Base-by-base conservation (phyloP, 1,284 basidiomycete species). In the Lentinula novae-zelandiae region DNA sequence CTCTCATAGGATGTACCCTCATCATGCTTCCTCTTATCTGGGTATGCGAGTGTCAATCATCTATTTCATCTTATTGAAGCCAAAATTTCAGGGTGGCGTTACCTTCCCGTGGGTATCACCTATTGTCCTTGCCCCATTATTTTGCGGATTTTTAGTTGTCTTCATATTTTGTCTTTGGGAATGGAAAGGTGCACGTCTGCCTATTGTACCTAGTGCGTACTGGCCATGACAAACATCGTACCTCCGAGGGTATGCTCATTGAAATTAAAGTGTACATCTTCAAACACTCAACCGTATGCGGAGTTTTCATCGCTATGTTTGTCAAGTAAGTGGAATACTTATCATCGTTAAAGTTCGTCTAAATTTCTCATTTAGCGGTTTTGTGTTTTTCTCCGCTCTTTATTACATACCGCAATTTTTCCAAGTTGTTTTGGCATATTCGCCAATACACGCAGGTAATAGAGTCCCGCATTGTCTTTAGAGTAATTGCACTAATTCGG, bases 341-440 rank as follows among this genome's bases (percentile, higher is more conserved):
- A 49, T 17, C 34, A 66, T 46, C 44, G 58, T 33, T 51, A n/a
- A 61, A 8, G 10, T 31, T 34, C 38, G 17, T 36, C 46, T 13
- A 31, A 84, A 40, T 34, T n/a, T 34, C 6, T 65, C 13, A 31
- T 62, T 15, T 38, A 82, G 81, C 54, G 80, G 84, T 9, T 82
- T 85, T 65, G 77, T 85, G 6, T 85, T 86, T 71, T 86, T 81
- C 70, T 83, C 81, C 2, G 77, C 82, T 1, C 65, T 86, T 9
- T 87, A 82, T 67, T 87, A 89, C 66, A 78, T 92, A 0, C 89
- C 89, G 0, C 86, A 90, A 63, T 92, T 84, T 70, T 89, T 90
- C 70, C 90, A 92, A 72, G 82, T 90, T 2, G 86, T 83, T 2
- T 74, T 87, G 17, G 85, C 84, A 1, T 87, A 80, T 63, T 79